A percentile compares a stretch with the other conserved stretches of the same genome.
Conservation (phyloP, 768 basidiomycete genomes). For the Ramaria rubella region DNA sequence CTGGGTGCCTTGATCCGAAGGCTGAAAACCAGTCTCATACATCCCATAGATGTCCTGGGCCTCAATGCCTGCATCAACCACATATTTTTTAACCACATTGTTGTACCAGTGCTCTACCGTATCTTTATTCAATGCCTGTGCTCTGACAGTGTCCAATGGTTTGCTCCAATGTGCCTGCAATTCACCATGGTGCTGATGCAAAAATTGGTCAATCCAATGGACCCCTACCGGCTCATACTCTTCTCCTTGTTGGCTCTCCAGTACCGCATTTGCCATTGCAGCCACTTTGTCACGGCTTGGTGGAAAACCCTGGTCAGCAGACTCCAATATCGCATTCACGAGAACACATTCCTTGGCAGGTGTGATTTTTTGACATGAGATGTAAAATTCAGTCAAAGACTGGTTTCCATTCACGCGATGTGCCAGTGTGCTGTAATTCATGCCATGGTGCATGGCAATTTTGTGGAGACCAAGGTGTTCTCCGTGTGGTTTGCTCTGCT, state of each 20-base stretch:
- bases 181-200: slow-evolving; percentile 2
- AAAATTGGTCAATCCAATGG: slow-evolving; percentile 10
- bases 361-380: slow-evolving; percentile 24
- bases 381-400: slow-evolving; percentile 19
- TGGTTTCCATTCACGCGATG: slow-evolving; percentile 16
- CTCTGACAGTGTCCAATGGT: not conserved
- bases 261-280: slow-evolving; percentile 28
- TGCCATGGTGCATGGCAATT: not conserved
- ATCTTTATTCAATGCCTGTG: slow-evolving; percentile 1
- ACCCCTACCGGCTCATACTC: slow-evolving; percentile 18
- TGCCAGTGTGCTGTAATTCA: not conserved
- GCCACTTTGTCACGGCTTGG: slow-evolving; percentile 27
- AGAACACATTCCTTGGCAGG: slow-evolving; percentile 16
- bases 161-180: slow-evolving; percentile 3
- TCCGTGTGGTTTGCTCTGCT: not conserved
- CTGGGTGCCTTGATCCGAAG: not conserved
- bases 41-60: slow-evolving; percentile 4
- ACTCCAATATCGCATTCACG: not conserved
- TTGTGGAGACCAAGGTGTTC: not conserved
- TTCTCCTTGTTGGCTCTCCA: slow-evolving; percentile 2
- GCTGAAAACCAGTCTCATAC: slow-evolving; percentile 11
- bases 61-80: not conserved
- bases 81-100: not conserved
- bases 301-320: slow-evolving; percentile 30
- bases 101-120: slow-evolving; percentile 1